Evolutionary conservation across 768 basidiomycete species (phyloP), one percentile per base, ranked within the genome.

Genomic region (Kwoniella pini): DNA sequence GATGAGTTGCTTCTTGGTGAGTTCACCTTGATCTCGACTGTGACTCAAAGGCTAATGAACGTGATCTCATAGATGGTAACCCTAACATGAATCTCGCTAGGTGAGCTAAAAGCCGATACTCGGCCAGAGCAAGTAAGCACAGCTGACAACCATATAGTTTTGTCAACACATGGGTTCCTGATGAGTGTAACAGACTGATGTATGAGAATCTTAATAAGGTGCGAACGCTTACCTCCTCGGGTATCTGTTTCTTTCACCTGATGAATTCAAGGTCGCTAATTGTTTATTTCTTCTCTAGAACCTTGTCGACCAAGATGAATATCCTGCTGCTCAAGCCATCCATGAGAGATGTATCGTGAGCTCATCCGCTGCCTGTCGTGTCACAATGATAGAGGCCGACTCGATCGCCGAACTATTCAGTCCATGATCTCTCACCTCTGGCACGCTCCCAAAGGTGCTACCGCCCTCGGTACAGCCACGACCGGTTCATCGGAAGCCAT

Each of bases 401-500:
- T 39, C 3, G 21, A 21, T 12, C 4, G 36, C 27, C 12, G 9
- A 1, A 36, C 24, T 11, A 28, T 60, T 54, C 61, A 74, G 70
- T 85, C 83, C 30, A 85, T 86, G 71, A 81, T 88, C 57, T 84
- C 87, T 26, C 81, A 85, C 70, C 82, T 88, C 31, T 88, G 87
- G 87, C 82, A 88, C 65, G 86, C 85, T 1, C 85, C 84, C 24
- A 80, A 82, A 33, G 69, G 79, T 15, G 79, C 82, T 51, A 72
- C 56, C 3, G 85, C 87, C 1, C 82, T 87, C 45, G 87, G 87
- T 0, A 86, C 87, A 0, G 86, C 87, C 4, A 88, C 87, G 4
- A 87, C 86, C 0, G 87, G 87, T 9, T 85, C 84, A 4, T 86
- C 84, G 19, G 87, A 88, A 76, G 87, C 87, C 3, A 87, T 88